Conservation (phyloP, 1,284 basidiomycete species). For the Cryptococcus hybrid region DNA sequence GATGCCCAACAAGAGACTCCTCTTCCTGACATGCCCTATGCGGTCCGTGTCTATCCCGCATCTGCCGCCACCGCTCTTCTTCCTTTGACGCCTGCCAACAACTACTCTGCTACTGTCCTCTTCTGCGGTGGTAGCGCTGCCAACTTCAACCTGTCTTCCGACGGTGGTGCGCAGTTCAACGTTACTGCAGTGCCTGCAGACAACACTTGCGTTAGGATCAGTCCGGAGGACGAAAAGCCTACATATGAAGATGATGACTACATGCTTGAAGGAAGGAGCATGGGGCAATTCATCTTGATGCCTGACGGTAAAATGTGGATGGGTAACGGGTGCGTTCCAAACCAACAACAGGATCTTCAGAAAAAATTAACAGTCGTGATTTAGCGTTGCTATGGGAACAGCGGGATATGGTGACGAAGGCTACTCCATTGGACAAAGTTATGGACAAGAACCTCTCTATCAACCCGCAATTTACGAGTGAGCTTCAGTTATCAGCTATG, state of each 20-base stretch:
- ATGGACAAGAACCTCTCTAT: conserved; percentile 48
- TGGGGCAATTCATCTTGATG: conserved; percentile 65
- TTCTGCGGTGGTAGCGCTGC: conserved; percentile 80
- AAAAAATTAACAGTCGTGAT: conserved; percentile 4
- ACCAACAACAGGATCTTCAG: not conserved
- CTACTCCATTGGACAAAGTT: conserved; percentile 42
- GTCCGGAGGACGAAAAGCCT: conserved; percentile 68
- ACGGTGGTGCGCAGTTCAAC: conserved; percentile 46
- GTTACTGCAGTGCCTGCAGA: conserved; percentile 48
- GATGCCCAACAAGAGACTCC: conserved; percentile 27
- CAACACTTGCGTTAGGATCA: conserved; percentile 57
- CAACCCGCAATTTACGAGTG: conserved; percentile 58
- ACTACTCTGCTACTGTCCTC: conserved; percentile 78
- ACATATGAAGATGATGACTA: conserved; percentile 65
- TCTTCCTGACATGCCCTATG: conserved; percentile 53
- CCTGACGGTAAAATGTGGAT: conserved; percentile 50
- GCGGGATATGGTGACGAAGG: conserved; percentile 53
- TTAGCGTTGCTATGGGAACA: conserved; percentile 63
- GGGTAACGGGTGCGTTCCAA: conserved; percentile 58
- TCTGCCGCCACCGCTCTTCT: conserved; percentile 87
- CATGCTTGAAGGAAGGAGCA: conserved; percentile 68
- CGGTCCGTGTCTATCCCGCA: conserved; percentile 85
- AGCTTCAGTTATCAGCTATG: conserved; percentile 30
- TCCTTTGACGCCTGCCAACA: conserved; percentile 83
- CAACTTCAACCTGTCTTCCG: conserved; percentile 43